These are phyloP conservation scores for Salix brachista DNA, from an alignment of 345 rosid genomes.

Conservation along the genomic window DNA sequence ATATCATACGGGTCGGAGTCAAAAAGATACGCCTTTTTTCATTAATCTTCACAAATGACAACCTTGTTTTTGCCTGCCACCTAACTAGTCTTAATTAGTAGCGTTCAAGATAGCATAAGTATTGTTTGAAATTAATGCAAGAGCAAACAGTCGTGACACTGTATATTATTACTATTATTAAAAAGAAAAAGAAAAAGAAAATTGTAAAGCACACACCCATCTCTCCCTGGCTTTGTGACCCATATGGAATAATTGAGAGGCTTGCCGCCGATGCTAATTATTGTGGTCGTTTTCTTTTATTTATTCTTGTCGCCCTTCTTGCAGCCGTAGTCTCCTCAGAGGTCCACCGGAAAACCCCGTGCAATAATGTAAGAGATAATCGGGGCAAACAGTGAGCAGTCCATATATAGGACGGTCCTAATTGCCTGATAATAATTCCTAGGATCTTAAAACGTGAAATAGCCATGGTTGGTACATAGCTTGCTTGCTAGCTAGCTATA, in stretches of 20 bases:
- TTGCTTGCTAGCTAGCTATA: too few species aligned
- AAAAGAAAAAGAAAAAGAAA: not conserved
- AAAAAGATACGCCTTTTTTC: conserved; percentile 7
- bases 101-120: not conserved
- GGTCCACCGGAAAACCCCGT: not conserved
- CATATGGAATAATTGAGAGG: not conserved
- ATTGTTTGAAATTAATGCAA: not conserved
- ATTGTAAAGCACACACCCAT: not conserved
- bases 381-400: too few species aligned
- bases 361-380: not conserved
- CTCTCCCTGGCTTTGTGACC: not conserved
- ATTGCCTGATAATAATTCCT: not conserved
- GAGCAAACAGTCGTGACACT: too few species aligned
- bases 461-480: too few species aligned
- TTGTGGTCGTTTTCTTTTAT: not conserved
- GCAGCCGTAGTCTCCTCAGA: not conserved
- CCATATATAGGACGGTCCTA: too few species aligned
- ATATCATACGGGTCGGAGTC: not conserved
- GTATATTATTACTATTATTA: too few species aligned
- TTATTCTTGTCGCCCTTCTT: not conserved
- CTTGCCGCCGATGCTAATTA: not conserved
- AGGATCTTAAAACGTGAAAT: not conserved
- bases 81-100: not conserved
- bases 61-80: not conserved
- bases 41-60: conserved; percentile 4